These are phyloP conservation scores for Aurantiochytrium sp. DNA, from an alignment of 108 stramenopile genomes.

Conservation along the genomic window DNA sequence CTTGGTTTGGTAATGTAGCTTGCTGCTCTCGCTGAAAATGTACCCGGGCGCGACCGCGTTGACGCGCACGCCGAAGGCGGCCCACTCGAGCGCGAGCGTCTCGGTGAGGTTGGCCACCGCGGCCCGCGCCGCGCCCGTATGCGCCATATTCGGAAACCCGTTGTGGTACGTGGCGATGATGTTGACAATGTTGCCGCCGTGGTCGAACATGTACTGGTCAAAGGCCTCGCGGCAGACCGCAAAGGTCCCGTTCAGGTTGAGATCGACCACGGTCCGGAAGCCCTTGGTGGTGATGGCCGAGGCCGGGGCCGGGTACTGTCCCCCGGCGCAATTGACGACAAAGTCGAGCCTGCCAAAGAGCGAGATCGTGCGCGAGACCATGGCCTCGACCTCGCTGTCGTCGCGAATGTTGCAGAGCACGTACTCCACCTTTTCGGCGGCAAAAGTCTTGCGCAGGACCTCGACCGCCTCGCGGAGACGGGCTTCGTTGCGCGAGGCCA, in stretches of 20 bases:
- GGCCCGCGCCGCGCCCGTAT: constrained; percentile 36
- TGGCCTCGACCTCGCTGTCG: not conserved
- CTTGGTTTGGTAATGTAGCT: constrained; percentile 15
- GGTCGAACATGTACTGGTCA: constrained; percentile 18
- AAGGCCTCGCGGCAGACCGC: constrained; percentile 16
- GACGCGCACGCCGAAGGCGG: constrained; percentile 32
- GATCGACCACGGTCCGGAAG: constrained; percentile 10
- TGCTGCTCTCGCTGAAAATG: constrained; percentile 33
- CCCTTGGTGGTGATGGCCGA: constrained; percentile 25
- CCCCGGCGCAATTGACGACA: constrained; percentile 41
- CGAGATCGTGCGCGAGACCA: not conserved
- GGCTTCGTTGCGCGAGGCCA: constrained; percentile 63
- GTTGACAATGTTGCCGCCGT: constrained; percentile 36
- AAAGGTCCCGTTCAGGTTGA: constrained; percentile 34
- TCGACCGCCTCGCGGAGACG: constrained; percentile 33
- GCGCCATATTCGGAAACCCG: constrained; percentile 43
- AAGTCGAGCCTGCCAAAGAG: constrained; percentile 14
- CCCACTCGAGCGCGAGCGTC: constrained; percentile 43
- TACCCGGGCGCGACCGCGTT: constrained; percentile 45
- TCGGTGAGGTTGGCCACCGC: constrained; percentile 40
- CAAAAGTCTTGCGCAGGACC: not conserved
- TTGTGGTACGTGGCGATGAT: constrained; percentile 28
- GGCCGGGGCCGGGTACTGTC: constrained; percentile 30
- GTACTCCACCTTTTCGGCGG: not conserved
- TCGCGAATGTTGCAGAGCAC: constrained; percentile 22